These are phyloP conservation scores for Cercospora berteroae DNA, from an alignment of 2,329 filamentous ascomycete genomes.

Conservation along the genomic window DNA sequence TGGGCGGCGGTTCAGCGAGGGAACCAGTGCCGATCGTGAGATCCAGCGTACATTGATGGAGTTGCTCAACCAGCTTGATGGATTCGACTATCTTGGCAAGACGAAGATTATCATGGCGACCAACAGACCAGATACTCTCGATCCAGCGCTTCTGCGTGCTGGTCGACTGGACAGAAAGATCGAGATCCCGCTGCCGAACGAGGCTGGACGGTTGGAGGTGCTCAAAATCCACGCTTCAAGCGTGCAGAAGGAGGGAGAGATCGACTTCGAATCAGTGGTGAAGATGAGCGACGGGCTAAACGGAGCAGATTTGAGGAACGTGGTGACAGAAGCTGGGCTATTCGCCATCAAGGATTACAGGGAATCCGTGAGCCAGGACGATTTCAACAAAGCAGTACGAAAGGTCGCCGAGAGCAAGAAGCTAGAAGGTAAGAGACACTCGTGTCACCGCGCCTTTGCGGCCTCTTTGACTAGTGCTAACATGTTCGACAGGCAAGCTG, in stretches of 20 bases:
- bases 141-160: constrained; percentile 86
- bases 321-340: constrained; percentile 94
- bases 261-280: constrained; percentile 98
- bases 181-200: constrained; percentile 94
- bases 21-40: constrained; percentile 94
- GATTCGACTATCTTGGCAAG: constrained; percentile 98
- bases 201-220: constrained; percentile 93
- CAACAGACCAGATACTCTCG: constrained; percentile 92
- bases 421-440: constrained; percentile 79
- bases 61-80: constrained; percentile 94
- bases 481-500: constrained; percentile 7
- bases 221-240: constrained; percentile 92
- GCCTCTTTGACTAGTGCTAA: constrained; percentile 3
- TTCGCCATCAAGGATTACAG: constrained; percentile 99
- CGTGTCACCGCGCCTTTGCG: background rate
- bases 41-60: constrained; percentile 99
- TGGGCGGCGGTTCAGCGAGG: constrained; percentile 92
- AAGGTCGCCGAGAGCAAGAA: constrained; percentile 99
- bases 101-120: constrained; percentile 99
- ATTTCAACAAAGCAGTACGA: constrained; percentile 98
- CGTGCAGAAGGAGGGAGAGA: constrained; percentile 86
- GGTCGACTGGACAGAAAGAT: constrained; percentile 96
- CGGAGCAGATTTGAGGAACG: constrained; percentile 93
- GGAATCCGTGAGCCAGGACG: constrained; percentile 94
- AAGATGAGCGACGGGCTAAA: constrained; percentile 99